Conservation (phyloP, 768 basidiomycete genomes). For the Suillus subalutaceus region DNA sequence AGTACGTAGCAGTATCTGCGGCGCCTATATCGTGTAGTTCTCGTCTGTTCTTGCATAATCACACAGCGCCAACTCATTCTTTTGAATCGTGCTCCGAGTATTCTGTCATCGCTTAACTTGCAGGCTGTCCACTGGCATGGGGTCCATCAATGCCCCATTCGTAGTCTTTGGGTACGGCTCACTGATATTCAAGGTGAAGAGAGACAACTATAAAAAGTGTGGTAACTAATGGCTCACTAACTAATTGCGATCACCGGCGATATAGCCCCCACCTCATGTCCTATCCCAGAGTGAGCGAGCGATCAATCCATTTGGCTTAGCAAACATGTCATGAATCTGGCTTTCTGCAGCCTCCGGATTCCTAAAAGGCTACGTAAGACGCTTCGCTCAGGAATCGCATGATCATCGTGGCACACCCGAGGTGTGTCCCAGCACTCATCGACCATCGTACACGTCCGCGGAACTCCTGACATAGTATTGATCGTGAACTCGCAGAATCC, state of each 20-base stretch:
- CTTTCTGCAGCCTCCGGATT: slow-evolving; percentile 68
- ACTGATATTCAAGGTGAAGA: slow-evolving; percentile 82
- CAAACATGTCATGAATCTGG: background rate
- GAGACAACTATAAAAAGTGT: background rate
- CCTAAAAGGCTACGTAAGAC: slow-evolving; percentile 86
- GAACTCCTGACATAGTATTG: background rate
- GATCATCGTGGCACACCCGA: slow-evolving; percentile 93
- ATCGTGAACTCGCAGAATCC: slow-evolving; percentile 56
- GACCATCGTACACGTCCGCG: background rate
- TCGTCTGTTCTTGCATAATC: background rate
- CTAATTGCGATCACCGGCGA: background rate
- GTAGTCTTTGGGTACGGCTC: slow-evolving; percentile 93
- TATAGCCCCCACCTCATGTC: slow-evolving; percentile 82
- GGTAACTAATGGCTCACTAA: background rate
- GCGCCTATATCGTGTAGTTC: background rate
- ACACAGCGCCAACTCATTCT: background rate
- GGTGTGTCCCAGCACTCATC: slow-evolving; percentile 38
- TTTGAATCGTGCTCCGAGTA: background rate
- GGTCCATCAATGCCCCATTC: slow-evolving; percentile 40
- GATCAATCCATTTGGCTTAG: background rate
- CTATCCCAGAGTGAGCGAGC: slow-evolving; percentile 58
- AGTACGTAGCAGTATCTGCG: background rate
- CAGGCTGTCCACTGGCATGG: background rate
- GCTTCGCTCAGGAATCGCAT: slow-evolving; percentile 90
- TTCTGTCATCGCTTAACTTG: background rate